A percentile compares a stretch with the other conserved stretches of the same genome.
These are phyloP conservation scores for Candida verbasci DNA, from an alignment of 805 yeast genomes.

Conservation along the genomic window DNA sequence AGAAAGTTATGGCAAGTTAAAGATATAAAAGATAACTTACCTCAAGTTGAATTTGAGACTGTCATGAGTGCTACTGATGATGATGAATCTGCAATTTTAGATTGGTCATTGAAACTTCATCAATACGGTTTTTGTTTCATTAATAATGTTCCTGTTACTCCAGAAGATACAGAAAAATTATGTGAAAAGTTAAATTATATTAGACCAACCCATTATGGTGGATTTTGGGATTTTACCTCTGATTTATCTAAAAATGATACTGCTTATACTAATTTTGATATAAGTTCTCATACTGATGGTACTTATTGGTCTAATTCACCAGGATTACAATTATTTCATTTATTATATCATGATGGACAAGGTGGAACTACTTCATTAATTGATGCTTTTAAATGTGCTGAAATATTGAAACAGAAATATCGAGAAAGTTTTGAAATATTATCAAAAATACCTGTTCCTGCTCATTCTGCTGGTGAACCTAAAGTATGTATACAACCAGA, in stretches of 20 bases:
- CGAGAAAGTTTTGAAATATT: constrained; percentile 52
- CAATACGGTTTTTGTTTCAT: constrained; percentile 59
- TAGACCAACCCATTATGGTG: constrained; percentile 73
- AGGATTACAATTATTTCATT: constrained; percentile 64
- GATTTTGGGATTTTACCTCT: constrained; percentile 74
- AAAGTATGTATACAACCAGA: constrained; percentile 57
- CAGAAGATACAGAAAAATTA: constrained; percentile 55
- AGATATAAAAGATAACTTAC: constrained; percentile 36
- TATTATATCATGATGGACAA: constrained; percentile 56
- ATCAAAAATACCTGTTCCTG: constrained; percentile 50
- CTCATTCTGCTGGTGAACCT: constrained; percentile 73
- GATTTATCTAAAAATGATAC: constrained; percentile 65
- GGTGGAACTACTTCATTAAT: constrained; percentile 69
- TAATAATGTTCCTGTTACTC: constrained; percentile 54
- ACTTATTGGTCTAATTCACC: constrained; percentile 74
- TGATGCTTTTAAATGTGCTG: constrained; percentile 62
- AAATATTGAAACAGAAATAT: constrained; percentile 37
- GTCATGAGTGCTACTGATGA: constrained; percentile 37
- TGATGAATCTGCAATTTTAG: constrained; percentile 41
- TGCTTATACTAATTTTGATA: constrained; percentile 65
- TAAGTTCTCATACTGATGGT: constrained; percentile 67
- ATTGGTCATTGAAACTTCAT: constrained; percentile 53
- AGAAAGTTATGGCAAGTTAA: constrained; percentile 43
- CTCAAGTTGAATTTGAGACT: constrained; percentile 44
- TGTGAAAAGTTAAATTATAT: constrained; percentile 56